Evolutionary conservation across 306 rosid species (phyloP), one percentile per base, ranked within the genome.

Genomic region (Fagus sylvatica): DNA sequence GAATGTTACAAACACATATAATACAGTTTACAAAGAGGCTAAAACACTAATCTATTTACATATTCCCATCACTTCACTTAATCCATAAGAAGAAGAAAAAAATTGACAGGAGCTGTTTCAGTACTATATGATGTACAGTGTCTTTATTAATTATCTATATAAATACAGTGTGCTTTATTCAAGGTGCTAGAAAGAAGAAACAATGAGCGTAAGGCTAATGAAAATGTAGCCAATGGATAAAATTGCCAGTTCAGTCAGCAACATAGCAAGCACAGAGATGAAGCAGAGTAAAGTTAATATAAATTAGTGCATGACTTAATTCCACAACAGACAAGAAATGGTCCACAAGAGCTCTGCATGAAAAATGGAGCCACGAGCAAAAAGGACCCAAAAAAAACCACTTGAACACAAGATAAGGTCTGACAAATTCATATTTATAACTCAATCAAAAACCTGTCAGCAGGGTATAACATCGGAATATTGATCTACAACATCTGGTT

Each of bases 1-100:
- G 71, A 79, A 57, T 56, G 34, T 76, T 65, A 72, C 46, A 74
- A 70, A 70, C 1, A 0, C 6, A 32, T 43, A 46, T 48, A 30
- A 28, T 33, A 70, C n/a, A 41, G 5, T 48, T 70, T 48, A 48
- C 5, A 48, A 30, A 19, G 74, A 42, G 74, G 19, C 34, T 74
- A 56, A 79, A 40, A 17, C 49, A 17, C 71, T 40, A 0, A 66
- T 12, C 68, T 16, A 66, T 39, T 60, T 22, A 66, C 49, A 39
- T 39, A 39, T 37, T 3, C 49, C 33, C 46, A 66, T 19, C 49
- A 28, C 1, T 65, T 39, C 71, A 65, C 49, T 7, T 39, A 15
- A 39, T n/a, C 46, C 33, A 62, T 39, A 17, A 17, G 49, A 9
- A 66, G 7, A 17, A 17, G 49, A 9, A 66, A 16, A 62, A 34